Percentiles rank a stretch among this genome's conserved stretches.
These are phyloP conservation scores for Scutellaria minor DNA, from an alignment of 257 asterid genomes.

Conservation along the genomic window DNA sequence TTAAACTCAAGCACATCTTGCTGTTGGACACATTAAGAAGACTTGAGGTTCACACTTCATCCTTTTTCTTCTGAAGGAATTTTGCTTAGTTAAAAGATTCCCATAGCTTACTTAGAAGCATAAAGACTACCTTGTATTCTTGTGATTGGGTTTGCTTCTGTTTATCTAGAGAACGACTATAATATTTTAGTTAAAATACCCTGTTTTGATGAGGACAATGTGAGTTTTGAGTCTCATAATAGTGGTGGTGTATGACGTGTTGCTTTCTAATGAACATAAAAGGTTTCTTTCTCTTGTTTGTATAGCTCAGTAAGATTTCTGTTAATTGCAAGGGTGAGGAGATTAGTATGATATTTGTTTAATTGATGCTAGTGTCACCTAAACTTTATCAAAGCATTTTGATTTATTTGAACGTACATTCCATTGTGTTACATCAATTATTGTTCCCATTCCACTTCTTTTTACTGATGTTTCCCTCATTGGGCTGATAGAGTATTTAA, in stretches of 20 bases:
- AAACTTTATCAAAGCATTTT: constrained; percentile 22
- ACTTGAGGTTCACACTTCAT: constrained; percentile 68
- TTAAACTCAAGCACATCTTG: constrained; percentile 86
- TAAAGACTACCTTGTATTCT: constrained; percentile 10
- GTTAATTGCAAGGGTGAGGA: constrained; percentile 2
- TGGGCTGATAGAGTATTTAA: constrained; percentile 24
- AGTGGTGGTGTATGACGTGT: constrained; percentile 8
- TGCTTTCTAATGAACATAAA: constrained; percentile 1
- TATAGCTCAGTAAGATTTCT: constrained; percentile 22
- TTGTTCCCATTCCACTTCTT: constrained; percentile 23
- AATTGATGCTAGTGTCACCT: constrained; percentile 14
- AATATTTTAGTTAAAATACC: constrained; percentile 23
- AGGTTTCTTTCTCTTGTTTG: constrained; percentile 12
- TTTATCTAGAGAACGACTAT: constrained; percentile 10
- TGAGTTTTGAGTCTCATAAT: constrained; percentile 20
- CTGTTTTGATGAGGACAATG: constrained; percentile 8
- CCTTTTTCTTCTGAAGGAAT: constrained; percentile 36
- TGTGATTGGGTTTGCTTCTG: constrained; percentile 20
- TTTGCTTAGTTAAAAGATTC: constrained; percentile 28
- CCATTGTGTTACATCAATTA: constrained; percentile 3
- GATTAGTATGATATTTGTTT: constrained; percentile 3
- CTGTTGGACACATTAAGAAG: constrained; percentile 88
- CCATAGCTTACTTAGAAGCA: constrained; percentile 13
- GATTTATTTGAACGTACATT: constrained; percentile 24
- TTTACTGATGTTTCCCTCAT: constrained; percentile 9